A percentile compares a stretch with the other conserved stretches of the same genome.
Conservation (phyloP, 345 rosid species). For the Carallia brachiata region DNA sequence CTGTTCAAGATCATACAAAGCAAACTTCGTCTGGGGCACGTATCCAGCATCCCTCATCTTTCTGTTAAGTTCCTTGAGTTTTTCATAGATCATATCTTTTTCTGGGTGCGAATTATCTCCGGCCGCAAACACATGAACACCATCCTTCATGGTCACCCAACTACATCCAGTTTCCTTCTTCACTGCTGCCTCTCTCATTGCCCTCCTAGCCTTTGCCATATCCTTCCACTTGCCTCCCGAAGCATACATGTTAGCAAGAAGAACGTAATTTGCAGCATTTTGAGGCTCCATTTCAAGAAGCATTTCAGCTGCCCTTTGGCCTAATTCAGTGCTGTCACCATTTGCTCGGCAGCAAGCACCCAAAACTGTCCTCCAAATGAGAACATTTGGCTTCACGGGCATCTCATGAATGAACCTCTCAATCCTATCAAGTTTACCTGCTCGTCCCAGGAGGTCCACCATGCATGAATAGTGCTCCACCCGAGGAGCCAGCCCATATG, state of each 20-base stretch:
- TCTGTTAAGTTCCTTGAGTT: conserved; percentile 65
- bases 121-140: conserved; percentile 80
- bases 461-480: conserved; percentile 85
- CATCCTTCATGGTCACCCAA: conserved; percentile 95
- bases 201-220: conserved; percentile 62
- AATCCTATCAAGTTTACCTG: conserved; percentile 69
- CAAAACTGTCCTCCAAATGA: conserved; percentile 86
- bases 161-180: conserved; percentile 94
- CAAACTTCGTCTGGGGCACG: conserved; percentile 67
- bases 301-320: conserved; percentile 71
- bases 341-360: conserved; percentile 80
- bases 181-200: conserved; percentile 68
- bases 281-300: conserved; percentile 76
- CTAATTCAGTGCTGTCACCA: conserved; percentile 59
- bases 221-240: conserved; percentile 80
- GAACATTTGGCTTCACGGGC: conserved; percentile 76
- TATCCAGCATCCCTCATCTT: conserved; percentile 82
- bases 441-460: conserved; percentile 91
- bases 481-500: conserved; percentile 56
- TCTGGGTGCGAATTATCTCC: conserved; percentile 76
- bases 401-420: conserved; percentile 61
- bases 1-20: conserved; percentile 71
- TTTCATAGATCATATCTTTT: conserved; percentile 53
- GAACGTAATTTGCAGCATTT: conserved; percentile 85
- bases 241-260: conserved; percentile 88